Evolutionary conservation across 768 basidiomycete species (phyloP), one percentile per base, ranked within the genome.

Genomic region (Trametes sanguinea): DNA sequence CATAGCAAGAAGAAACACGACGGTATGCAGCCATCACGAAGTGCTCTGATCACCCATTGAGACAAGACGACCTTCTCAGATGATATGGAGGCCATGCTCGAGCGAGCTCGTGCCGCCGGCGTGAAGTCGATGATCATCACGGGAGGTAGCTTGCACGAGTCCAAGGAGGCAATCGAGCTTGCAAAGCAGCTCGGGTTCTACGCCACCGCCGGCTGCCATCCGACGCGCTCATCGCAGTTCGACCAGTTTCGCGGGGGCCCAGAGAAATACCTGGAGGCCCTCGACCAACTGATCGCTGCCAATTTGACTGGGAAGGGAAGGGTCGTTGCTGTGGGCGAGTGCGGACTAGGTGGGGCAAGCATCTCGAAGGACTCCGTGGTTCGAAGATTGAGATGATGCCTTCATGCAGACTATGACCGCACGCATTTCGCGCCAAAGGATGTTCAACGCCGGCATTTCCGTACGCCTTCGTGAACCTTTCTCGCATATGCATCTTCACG

Each of bases 151-250:
- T 74, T 93, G 35, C 70, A 73, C 5, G 90, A 92, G 67, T 88
- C 87, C 8, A 74, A 74, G 59, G 72, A 81, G 6, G 89, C 89
- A 0, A 62, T 92, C 47, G 69, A 74, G 35, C 75, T 94, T n/a
- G 89, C 91, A 3, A 76, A 78, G 55, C 69, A 84, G 67, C 76
- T 83, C 62, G 77, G 78, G 11, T 71, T 91, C 13, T 90, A 85
- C 70, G 84, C 87, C 16, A 93, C 92, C 0, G 83, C 87, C 7
- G 92, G 92, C 17, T 88, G 88, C 62, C 92, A 94, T 72, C 92
- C 92, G 0, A 92, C 90, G 14, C 86, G 88, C 17, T 83, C 87
- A 1, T 73, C 65, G 6, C 88, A 93, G 69, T 90, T 92, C 58
- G 86, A 87, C 37, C 73, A 76, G 57, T 80, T 80, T 69, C 72